Evolutionary conservation across 495 filamentous ascomycete species (phyloP).

Genomic region (Friedmanniomyces endolithicus): DNA sequence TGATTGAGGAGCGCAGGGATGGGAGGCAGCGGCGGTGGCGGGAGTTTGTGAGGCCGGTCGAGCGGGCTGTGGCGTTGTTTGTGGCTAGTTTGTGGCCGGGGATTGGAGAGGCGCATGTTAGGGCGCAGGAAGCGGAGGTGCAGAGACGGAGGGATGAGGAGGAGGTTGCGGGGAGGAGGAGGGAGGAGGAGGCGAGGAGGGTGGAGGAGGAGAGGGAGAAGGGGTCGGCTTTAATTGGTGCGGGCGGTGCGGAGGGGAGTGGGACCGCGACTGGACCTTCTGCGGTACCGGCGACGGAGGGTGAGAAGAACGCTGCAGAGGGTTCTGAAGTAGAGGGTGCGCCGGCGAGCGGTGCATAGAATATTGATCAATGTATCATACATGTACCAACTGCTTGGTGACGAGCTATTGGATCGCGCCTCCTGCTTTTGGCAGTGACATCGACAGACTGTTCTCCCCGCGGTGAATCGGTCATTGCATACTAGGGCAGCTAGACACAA

Average conservation of each 20-base stretch:
- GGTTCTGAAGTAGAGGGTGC: no score
- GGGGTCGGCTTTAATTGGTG: not conserved
- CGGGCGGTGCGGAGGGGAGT: not conserved
- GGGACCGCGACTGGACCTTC: not conserved
- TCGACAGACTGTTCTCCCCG: no score
- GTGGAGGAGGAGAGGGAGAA: constrained; percentile 20
- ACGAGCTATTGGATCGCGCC: no score
- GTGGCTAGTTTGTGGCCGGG: constrained; percentile 76
- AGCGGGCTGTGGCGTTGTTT: constrained; percentile 70
- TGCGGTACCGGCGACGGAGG: not conserved
- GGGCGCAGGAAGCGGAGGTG: constrained; percentile 43
- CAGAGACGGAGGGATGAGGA: constrained; percentile 17
- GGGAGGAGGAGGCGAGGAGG: constrained; percentile 29
- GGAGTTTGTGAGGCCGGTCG: constrained; percentile 48
- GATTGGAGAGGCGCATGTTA: constrained; percentile 70
- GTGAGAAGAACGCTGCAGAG: no score
- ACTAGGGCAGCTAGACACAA: no score
- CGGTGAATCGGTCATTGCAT: no score
- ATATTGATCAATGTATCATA: no score
- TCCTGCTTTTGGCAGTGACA: no score
- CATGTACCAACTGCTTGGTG: no score
- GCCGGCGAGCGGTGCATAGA: no score
- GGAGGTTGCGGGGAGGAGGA: constrained; percentile 43
- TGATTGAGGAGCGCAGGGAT: constrained; percentile 40
- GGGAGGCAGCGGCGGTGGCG: constrained; percentile 28